Conservation (phyloP, 2,329 filamentous ascomycete species). For the Sporothrix pseudoabietina region DNA sequence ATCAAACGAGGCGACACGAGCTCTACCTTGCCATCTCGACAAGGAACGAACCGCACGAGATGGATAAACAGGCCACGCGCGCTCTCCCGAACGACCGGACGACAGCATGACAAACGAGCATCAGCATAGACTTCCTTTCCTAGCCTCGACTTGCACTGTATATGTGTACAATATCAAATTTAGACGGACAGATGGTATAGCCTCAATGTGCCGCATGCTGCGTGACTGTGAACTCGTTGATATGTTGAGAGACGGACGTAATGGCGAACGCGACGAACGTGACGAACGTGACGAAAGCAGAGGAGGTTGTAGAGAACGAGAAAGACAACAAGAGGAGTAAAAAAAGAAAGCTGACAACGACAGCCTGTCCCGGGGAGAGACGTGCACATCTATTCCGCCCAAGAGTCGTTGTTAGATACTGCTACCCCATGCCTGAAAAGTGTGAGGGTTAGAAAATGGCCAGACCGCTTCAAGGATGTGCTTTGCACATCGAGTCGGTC, state of each 20-base stretch:
- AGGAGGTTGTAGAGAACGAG: not conserved
- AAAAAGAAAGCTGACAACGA: not conserved
- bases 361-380: not conserved
- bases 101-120: slow-evolving; percentile 27
- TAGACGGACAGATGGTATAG: slow-evolving; percentile 45
- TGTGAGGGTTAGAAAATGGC: not conserved
- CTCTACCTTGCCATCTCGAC: not conserved
- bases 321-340: not conserved
- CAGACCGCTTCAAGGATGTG: not conserved
- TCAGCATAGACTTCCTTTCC: slow-evolving; percentile 54
- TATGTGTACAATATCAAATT: slow-evolving; percentile 57
- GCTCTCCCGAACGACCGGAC: slow-evolving; percentile 8
- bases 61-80: not conserved
- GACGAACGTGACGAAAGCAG: not conserved
- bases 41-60: not conserved
- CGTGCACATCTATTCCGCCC: not conserved
- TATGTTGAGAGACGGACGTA: not conserved
- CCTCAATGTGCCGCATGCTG: not conserved
- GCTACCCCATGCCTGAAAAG: not conserved
- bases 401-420: not conserved
- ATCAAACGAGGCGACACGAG: not conserved
- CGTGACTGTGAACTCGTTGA: not conserved
- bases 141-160: slow-evolving; percentile 49
- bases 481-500: slow-evolving; percentile 4
- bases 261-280: not conserved